Evolutionary conservation across 2,329 filamentous ascomycete species (phyloP).

Genomic region (Pseudogymnoascus destructans): DNA sequence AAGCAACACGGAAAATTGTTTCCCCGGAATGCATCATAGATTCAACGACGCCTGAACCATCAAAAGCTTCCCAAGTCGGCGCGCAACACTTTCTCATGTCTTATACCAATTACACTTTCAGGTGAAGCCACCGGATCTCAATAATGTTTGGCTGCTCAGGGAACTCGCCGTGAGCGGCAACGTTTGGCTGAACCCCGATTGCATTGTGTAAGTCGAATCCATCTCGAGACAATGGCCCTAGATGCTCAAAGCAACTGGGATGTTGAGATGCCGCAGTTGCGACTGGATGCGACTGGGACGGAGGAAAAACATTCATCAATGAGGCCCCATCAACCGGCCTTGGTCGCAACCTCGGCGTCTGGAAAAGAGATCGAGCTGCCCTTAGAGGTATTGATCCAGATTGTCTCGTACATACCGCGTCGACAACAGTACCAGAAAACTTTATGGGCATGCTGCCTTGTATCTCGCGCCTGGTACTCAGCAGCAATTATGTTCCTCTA

Average conservation of each 20-base stretch:
- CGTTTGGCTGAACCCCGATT: not conserved
- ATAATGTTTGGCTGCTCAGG: conserved; percentile 2
- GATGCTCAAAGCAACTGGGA: conserved; percentile 25
- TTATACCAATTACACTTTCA: not conserved
- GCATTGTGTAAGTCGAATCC: not conserved
- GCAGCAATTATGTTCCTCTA: conserved; percentile 22
- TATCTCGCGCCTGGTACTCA: conserved; percentile 24
- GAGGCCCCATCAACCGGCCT: not conserved
- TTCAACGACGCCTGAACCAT: not conserved
- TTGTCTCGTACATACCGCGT: conserved; percentile 22
- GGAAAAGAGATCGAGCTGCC: conserved; percentile 21
- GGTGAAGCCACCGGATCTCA: not conserved
- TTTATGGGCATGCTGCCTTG: conserved; percentile 22
- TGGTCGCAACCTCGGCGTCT: not conserved
- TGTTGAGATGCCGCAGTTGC: conserved; percentile 22
- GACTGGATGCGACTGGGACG: not conserved
- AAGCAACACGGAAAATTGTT: not conserved
- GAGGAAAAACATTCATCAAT: not conserved
- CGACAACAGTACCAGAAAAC: conserved; percentile 16
- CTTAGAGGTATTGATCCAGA: conserved; percentile 23
- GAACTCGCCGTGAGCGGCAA: not conserved
- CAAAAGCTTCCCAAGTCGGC: not conserved
- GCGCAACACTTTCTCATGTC: not conserved
- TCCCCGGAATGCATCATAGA: conserved; percentile 1
- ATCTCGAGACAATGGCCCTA: conserved; percentile 18